Base-by-base conservation (phyloP, 164 flowering plant genomes). In the Dillenia suffruticosa region DNA sequence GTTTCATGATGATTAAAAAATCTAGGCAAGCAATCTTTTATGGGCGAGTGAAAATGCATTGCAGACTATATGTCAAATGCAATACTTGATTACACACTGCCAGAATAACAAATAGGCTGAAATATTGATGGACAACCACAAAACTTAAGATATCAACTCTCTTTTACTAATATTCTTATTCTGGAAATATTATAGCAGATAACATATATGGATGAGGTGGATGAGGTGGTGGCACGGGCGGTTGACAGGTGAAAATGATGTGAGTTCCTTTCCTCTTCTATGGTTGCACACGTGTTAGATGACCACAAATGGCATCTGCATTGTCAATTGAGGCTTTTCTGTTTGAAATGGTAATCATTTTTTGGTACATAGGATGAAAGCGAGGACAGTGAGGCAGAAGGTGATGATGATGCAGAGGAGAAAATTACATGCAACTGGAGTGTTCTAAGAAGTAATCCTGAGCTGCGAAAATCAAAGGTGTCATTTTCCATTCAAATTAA, bases 161-260 rank as follows among this genome's bases (percentile, higher is more conserved):
- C 43, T 49, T 58, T 8, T 24, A 44, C 24, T 51, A 26, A 26
- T 26, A 2, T 46, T 2, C 51, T 52, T 44, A 49, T 54, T 57
- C 51, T 57, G 63, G 49, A 59, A 61, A 43, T 49, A 49, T 70
- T 4, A 63, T 26, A 51, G 67, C 83, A 86, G 93, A 59, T 76
- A 11, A 62, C 87, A 51, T 94, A 93, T 67, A 84, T n/a, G n/a
- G n/a, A n/a, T n/a, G n/a, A n/a, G n/a, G n/a, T 84, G 63, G 98
- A 94, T 80, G 97, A 94, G 32, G 98, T 97, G 49, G 89, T 90
- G 98, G 93, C 93, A 48, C 78, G 70, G 71, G 98, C 98, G 62
- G 95, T 94, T 63, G 98, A 94, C 75, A 94, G 97, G 98, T 61
- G 97, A 93, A 83, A 77, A 82, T 74, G 97, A 91, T 63, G 98